Evolutionary conservation across 441 rosid genomes (phyloP).

Genomic region (Pelargonium fulgidum): DNA sequence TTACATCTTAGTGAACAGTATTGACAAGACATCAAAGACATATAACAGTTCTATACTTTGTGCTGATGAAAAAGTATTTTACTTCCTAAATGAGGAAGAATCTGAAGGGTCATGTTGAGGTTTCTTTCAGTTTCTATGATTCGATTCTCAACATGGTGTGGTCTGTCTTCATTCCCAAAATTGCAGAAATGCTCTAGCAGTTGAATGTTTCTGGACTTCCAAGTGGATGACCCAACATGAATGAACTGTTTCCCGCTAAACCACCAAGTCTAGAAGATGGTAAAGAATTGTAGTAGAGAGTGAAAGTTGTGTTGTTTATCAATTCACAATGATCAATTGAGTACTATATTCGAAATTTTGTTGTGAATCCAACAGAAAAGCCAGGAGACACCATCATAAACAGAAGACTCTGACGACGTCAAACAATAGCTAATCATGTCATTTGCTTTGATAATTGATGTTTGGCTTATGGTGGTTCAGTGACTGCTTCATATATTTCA

Average conservation of each 20-base stretch:
- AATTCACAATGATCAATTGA: no score
- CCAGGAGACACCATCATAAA: slow-evolving; percentile 25
- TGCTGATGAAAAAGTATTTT: neutral
- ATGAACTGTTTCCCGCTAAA: slow-evolving; percentile 20
- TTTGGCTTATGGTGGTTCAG: slow-evolving; percentile 24
- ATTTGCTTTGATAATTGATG: slow-evolving; percentile 8
- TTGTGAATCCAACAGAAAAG: neutral
- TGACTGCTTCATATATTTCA: slow-evolving; percentile 79
- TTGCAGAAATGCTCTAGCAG: neutral
- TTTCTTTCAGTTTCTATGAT: neutral
- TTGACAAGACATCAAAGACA: neutral
- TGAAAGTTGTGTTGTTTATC: no score
- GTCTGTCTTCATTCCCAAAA: slow-evolving; percentile 7
- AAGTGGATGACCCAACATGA: slow-evolving; percentile 3
- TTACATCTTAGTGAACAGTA: neutral
- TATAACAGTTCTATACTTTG: neutral
- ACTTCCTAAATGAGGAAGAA: neutral
- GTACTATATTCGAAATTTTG: neutral
- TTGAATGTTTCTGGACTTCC: neutral
- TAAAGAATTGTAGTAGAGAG: slow-evolving; percentile 2
- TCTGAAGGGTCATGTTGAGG: neutral
- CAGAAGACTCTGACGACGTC: slow-evolving; percentile 8
- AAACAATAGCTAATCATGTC: slow-evolving; percentile 2
- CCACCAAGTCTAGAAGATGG: neutral
- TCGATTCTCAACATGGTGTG: neutral